Conservation (phyloP, 805 yeast species). For the Yamadazyma tumulicola region DNA sequence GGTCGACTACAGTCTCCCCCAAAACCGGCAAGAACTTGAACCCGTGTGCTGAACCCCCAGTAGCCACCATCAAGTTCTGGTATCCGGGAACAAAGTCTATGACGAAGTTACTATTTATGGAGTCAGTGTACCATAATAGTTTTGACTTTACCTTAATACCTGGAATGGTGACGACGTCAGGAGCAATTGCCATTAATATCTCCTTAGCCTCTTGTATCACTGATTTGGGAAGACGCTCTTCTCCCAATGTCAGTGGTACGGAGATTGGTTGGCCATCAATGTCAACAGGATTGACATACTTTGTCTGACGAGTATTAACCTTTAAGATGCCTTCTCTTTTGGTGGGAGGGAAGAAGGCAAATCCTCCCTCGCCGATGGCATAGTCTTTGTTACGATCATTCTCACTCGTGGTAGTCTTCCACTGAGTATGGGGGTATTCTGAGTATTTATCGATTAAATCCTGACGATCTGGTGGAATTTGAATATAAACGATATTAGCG, state of each 20-base stretch:
- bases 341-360: constrained; percentile 5
- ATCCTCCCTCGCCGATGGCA: constrained; percentile 1
- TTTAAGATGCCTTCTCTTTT: constrained; percentile 7
- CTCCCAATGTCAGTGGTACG: constrained; percentile 3
- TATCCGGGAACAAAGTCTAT: constrained; percentile 30
- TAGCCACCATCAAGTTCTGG: constrained; percentile 24
- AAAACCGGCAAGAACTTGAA: constrained; percentile 33
- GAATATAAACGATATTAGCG: constrained; percentile 32
- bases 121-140: constrained; percentile 9
- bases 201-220: constrained; percentile 4
- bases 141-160: constrained; percentile 3
- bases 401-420: constrained; percentile 19
- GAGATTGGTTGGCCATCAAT: constrained; percentile 1
- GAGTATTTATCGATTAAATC: constrained; percentile 27
- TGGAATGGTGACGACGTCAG: constrained; percentile 2
- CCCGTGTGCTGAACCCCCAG: constrained; percentile 38
- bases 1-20: constrained; percentile 15
- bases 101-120: constrained; percentile 26
- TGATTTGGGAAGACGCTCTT: constrained; percentile 3
- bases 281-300: constrained; percentile 6
- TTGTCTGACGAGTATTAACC: constrained; percentile 6
- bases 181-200: constrained; percentile 1
- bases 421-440: constrained; percentile 26
- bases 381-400: constrained; percentile 2
- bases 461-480: constrained; percentile 31